A percentile compares a stretch with the other conserved stretches of the same genome.
Evolutionary conservation across 225 moss, liverwort and hornwort genomes (phyloP).

Genomic region (Sphagnum tenellum): DNA sequence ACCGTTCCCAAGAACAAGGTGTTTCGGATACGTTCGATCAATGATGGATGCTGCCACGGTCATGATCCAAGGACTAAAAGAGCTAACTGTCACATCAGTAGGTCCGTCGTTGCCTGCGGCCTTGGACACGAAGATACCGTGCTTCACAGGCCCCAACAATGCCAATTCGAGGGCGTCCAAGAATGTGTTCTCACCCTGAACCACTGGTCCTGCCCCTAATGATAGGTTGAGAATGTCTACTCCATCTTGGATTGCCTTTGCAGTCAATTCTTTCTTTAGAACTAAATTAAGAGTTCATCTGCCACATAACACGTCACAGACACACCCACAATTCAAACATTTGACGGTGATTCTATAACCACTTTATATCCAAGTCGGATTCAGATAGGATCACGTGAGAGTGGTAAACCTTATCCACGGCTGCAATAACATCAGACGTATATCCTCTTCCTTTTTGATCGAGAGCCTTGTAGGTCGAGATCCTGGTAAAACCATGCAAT

Average conservation of each 20-base stretch:
- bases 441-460: slow-evolving; percentile 21
- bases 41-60: slow-evolving; percentile 46
- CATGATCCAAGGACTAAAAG: slow-evolving; percentile 47
- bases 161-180: slow-evolving; percentile 32
- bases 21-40: slow-evolving; percentile 35
- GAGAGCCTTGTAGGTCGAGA: slow-evolving; percentile 46
- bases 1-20: slow-evolving; percentile 14
- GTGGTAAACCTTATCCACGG: slow-evolving; percentile 32
- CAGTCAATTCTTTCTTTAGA: neutral
- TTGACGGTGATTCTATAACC: neutral
- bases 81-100: slow-evolving; percentile 17
- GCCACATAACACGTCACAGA: neutral
- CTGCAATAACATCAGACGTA: slow-evolving; percentile 38
- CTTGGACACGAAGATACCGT: slow-evolving; percentile 29
- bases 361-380: neutral
- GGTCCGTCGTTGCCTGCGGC: slow-evolving; percentile 50
- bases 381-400: neutral
- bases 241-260: slow-evolving; percentile 33
- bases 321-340: neutral
- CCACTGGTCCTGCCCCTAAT: slow-evolving; percentile 17
- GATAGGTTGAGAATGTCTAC: slow-evolving; percentile 48
- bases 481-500: slow-evolving; percentile 3
- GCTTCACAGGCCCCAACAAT: slow-evolving; percentile 29
- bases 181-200: slow-evolving; percentile 24
- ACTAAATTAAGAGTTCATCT: too few species aligned